These are phyloP conservation scores for Suillus decipiens DNA, from an alignment of 768 basidiomycete species.

Conservation along the genomic window DNA sequence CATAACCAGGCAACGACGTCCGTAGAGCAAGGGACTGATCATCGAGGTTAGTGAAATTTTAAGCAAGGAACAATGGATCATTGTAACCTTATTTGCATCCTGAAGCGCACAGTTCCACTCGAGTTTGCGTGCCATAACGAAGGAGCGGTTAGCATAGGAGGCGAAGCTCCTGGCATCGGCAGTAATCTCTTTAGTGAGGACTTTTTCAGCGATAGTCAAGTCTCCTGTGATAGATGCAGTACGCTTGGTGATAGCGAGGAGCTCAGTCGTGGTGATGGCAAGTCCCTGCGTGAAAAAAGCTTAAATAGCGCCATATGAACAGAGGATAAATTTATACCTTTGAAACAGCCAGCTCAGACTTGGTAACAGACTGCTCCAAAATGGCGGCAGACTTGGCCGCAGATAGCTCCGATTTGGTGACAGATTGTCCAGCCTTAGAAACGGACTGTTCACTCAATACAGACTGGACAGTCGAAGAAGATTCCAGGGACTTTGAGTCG, in stretches of 20 bases:
- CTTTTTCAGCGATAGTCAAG: not conserved
- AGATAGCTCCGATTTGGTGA: too few relatives aligned
- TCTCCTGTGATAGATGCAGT: not conserved
- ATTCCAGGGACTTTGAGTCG: not conserved
- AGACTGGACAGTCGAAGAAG: not conserved
- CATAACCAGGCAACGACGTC: not conserved
- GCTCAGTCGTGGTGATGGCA: not conserved
- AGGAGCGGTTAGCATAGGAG: not conserved
- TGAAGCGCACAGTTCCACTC: not conserved
- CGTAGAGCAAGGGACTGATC: not conserved
- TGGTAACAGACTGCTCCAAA: not conserved
- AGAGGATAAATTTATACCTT: not conserved
- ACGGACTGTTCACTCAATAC: not conserved
- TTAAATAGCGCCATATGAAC: not conserved
- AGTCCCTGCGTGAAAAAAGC: not conserved
- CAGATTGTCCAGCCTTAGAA: not conserved
- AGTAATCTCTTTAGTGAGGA: not conserved
- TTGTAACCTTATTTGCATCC: not conserved
- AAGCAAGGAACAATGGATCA: not conserved
- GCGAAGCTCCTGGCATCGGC: not conserved
- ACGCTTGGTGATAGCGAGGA: not conserved
- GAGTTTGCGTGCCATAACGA: not conserved
- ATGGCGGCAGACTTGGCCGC: too few relatives aligned
- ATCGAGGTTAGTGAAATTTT: not conserved
- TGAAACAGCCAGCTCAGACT: not conserved